Conservation (phyloP, 1,139 yeast genomes). For the Blastobotrys indianensis region DNA sequence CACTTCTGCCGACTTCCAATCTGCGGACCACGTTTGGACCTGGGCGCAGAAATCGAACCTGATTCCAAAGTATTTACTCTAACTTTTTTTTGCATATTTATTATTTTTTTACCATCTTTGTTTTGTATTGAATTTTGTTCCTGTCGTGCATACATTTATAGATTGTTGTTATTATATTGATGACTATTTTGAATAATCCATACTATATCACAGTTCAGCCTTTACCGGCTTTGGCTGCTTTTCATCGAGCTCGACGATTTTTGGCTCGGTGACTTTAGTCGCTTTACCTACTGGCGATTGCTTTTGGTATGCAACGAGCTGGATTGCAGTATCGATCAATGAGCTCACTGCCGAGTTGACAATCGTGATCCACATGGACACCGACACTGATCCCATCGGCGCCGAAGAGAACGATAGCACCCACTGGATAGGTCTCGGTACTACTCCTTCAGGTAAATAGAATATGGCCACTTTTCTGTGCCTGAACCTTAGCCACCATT, state of each 20-base stretch:
- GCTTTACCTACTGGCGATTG: not conserved
- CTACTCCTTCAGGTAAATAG: constrained; percentile 51
- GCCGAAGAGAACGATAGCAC: constrained; percentile 56
- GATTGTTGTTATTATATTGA: too few relatives aligned
- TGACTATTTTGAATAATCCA: too few relatives aligned
- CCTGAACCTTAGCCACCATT: constrained; percentile 47
- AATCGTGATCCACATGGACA: constrained; percentile 36
- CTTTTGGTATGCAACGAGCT: not conserved
- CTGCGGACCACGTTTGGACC: constrained; percentile 27
- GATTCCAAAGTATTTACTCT: constrained; percentile 16
- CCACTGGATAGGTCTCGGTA: constrained; percentile 57
- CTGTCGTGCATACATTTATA: too few relatives aligned
- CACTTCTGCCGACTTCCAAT: constrained; percentile 23
- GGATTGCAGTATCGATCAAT: not conserved
- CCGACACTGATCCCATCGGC: constrained; percentile 39
- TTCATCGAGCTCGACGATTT: too few relatives aligned
- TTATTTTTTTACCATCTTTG: not conserved
- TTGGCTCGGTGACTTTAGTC: not conserved
- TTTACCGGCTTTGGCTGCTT: too few relatives aligned
- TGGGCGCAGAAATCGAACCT: constrained; percentile 27
- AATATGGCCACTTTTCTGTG: constrained; percentile 56
- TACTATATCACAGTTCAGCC: not conserved
- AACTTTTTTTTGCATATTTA: not conserved
- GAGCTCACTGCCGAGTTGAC: constrained; percentile 26
- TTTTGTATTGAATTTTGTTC: not conserved